Conservation (phyloP, 2,329 filamentous ascomycete species). For the Penicillium nordicum region DNA sequence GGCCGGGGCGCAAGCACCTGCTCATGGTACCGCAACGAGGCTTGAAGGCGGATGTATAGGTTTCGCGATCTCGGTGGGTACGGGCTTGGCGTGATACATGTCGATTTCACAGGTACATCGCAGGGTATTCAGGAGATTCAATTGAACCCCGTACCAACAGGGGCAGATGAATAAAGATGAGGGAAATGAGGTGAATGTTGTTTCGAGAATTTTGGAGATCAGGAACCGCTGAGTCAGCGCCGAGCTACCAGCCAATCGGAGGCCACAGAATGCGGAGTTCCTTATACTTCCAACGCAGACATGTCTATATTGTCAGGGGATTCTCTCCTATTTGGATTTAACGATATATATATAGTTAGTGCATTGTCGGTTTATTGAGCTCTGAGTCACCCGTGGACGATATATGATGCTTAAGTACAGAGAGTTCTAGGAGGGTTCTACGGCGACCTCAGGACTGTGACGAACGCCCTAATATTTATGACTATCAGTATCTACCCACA, state of each 20-base stretch:
- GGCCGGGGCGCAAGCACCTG: constrained; percentile 38
- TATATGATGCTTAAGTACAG: background rate
- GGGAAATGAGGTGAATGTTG: background rate
- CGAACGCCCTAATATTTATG: background rate
- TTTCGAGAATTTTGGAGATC: constrained; percentile 10
- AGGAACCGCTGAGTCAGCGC: constrained; percentile 5
- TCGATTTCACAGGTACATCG: constrained; percentile 24
- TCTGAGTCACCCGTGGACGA: background rate
- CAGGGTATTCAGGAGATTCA: background rate
- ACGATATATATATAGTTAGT: background rate
- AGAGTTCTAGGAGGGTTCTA: background rate
- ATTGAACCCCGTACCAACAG: background rate
- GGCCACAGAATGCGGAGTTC: constrained; percentile 8
- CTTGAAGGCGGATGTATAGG: constrained; percentile 25
- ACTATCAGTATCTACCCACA: background rate
- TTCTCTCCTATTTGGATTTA: background rate
- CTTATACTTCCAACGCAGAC: background rate
- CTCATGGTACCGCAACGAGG: constrained; percentile 41
- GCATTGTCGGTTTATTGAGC: background rate
- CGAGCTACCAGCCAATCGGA: constrained; percentile 1
- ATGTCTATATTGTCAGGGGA: background rate
- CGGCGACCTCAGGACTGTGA: background rate
- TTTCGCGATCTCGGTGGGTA: constrained; percentile 30
- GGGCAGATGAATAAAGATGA: background rate
- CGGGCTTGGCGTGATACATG: constrained; percentile 25